Evolutionary conservation across 495 filamentous ascomycete species (phyloP).

Genomic region (Pseudevernia furfuracea): DNA sequence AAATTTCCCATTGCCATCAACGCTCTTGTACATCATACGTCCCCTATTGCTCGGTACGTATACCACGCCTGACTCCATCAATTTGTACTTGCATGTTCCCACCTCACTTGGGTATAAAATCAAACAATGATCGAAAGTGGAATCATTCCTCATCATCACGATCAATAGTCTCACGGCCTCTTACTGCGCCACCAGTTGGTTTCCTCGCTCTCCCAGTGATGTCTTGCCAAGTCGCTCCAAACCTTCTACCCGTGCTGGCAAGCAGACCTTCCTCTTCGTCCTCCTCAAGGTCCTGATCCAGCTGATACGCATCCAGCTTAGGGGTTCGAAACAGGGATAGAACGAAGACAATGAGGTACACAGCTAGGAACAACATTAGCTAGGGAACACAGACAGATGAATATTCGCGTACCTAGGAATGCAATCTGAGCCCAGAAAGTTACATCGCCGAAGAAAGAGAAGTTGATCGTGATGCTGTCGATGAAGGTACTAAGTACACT

Average conservation of each 20-base stretch:
- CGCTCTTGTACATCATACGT: neutral
- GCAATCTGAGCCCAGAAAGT: slow-evolving; percentile 93
- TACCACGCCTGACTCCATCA: neutral
- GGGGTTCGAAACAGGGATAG: slow-evolving; percentile 74
- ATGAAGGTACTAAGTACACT: slow-evolving; percentile 85
- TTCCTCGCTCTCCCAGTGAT: slow-evolving; percentile 52
- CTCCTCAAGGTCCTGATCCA: slow-evolving; percentile 86
- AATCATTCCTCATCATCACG: slow-evolving; percentile 16
- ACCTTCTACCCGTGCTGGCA: slow-evolving; percentile 67
- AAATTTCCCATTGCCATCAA: neutral
- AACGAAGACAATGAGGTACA: slow-evolving; percentile 72
- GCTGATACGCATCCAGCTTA: slow-evolving; percentile 58
- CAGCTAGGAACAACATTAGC: slow-evolving; percentile 34
- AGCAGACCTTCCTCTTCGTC: slow-evolving; percentile 91
- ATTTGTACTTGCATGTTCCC: neutral
- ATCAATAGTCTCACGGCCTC: slow-evolving; percentile 15
- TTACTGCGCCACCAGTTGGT: slow-evolving; percentile 7
- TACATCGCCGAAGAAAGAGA: slow-evolving; percentile 89
- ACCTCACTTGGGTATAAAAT: neutral
- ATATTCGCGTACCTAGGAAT: slow-evolving; percentile 57
- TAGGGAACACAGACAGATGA: neutral
- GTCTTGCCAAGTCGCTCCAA: slow-evolving; percentile 83
- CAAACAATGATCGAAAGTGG: neutral
- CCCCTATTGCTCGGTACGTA: neutral
- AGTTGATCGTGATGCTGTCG: slow-evolving; percentile 89